phyloP scores from a whole-genome alignment of 2,329 filamentous ascomycete species.

The Ophiognomonia clavigignenti-juglandacearum region DNA sequence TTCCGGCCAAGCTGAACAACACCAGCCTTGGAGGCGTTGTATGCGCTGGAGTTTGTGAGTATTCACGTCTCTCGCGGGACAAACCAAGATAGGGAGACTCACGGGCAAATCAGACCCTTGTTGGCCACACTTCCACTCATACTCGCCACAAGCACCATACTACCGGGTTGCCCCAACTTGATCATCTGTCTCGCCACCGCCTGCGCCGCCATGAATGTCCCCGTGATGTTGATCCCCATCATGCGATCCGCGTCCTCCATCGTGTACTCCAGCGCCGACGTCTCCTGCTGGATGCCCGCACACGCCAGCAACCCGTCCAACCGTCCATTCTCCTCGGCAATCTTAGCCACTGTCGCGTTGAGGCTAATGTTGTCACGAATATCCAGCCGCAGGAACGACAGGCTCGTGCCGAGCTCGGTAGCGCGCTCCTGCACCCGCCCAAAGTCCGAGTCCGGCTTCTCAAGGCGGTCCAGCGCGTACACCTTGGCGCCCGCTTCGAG shows the following conservation, averaged over 20 bases:
- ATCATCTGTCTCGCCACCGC: slow-evolving; percentile 78
- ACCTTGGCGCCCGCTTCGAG: slow-evolving; percentile 72
- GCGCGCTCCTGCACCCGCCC: slow-evolving; percentile 59
- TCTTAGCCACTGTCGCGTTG: slow-evolving; percentile 61
- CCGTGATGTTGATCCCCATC: slow-evolving; percentile 82
- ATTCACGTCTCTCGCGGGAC: neutral
- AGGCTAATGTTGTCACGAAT: slow-evolving; percentile 67
- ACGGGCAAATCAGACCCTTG: slow-evolving; percentile 55
- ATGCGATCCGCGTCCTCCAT: slow-evolving; percentile 72
- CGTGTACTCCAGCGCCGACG: slow-evolving; percentile 73
- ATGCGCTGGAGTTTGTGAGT: slow-evolving; percentile 42
- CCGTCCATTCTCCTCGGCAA: slow-evolving; percentile 65
- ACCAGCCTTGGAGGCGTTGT: slow-evolving; percentile 72
- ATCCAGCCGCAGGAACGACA: slow-evolving; percentile 75
- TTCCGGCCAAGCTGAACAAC: slow-evolving; percentile 68
- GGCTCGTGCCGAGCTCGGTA: slow-evolving; percentile 57
- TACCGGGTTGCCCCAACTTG: slow-evolving; percentile 51
- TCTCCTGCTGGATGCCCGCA: slow-evolving; percentile 76
- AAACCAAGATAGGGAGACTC: slow-evolving; percentile 25
- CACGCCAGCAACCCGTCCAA: slow-evolving; percentile 74
- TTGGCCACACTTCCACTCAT: slow-evolving; percentile 68
- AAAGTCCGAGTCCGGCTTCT: slow-evolving; percentile 55
- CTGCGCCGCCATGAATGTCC: slow-evolving; percentile 79
- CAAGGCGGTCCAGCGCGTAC: slow-evolving; percentile 61
- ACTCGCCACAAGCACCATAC: slow-evolving; percentile 63